Evolutionary conservation across 148 eudicot species (phyloP).

Genomic region (Diospyros kaki): DNA sequence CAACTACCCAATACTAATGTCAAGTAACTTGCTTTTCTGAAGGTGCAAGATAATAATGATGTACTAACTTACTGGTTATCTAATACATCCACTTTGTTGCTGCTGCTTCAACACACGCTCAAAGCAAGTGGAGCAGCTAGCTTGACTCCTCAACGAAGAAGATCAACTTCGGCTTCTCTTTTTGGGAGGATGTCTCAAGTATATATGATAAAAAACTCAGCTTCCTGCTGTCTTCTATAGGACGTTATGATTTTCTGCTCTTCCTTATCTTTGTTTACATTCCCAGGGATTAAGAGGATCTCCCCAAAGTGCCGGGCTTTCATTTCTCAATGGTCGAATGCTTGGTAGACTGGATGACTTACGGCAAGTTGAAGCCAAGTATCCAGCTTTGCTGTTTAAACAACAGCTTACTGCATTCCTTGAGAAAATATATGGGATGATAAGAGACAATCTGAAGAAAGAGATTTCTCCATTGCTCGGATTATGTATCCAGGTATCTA

Average conservation of each 20-base stretch:
- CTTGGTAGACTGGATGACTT: slow-evolving; percentile 69
- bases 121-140: slow-evolving; percentile 94
- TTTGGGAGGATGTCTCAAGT: slow-evolving; percentile 98
- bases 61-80: slow-evolving; percentile 87
- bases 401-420: slow-evolving; percentile 98
- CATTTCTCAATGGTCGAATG: slow-evolving; percentile 73
- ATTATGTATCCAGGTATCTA: slow-evolving; percentile 81
- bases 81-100: slow-evolving; percentile 78
- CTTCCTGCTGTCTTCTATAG: background rate
- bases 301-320: slow-evolving; percentile 80
- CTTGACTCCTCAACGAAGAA: slow-evolving; percentile 82
- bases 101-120: slow-evolving; percentile 95
- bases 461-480: slow-evolving; percentile 96
- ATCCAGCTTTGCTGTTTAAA: slow-evolving; percentile 95
- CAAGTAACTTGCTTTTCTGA: slow-evolving; percentile 18
- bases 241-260: background rate
- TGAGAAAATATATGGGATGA: slow-evolving; percentile 97
- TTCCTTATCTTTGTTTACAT: background rate
- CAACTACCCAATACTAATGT: background rate
- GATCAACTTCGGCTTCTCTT: slow-evolving; percentile 81
- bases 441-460: slow-evolving; percentile 92
- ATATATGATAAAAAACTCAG: slow-evolving; percentile 15
- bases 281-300: slow-evolving; percentile 71
- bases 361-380: slow-evolving; percentile 95
- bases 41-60: slow-evolving; percentile 86